A percentile compares a stretch with the other conserved stretches of the same genome.
Conservation (phyloP, 306 rosid genomes). For the Carpinus viminea region DNA sequence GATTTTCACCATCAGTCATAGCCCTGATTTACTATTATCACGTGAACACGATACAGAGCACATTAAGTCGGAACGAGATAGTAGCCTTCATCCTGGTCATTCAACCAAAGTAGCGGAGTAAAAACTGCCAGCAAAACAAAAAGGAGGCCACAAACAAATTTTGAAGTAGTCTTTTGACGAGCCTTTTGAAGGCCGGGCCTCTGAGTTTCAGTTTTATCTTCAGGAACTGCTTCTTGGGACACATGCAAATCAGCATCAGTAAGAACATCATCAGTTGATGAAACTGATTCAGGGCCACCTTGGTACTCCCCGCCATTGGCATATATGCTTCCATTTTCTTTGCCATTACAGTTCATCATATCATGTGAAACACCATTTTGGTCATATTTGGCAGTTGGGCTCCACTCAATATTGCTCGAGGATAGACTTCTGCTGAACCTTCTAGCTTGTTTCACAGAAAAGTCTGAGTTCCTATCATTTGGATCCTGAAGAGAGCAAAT, state of each 20-base stretch:
- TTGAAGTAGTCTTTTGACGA: conserved; percentile 36
- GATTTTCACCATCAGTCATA: background rate
- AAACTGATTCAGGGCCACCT: conserved; percentile 64
- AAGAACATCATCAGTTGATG: conserved; percentile 56
- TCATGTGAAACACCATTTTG: conserved; percentile 34
- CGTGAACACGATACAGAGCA: conserved; percentile 20
- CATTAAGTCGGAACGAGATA: conserved; percentile 73
- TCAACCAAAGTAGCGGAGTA: conserved; percentile 57
- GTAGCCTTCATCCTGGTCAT: conserved; percentile 50
- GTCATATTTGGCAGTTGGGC: conserved; percentile 43
- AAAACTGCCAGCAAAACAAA: conserved; percentile 48
- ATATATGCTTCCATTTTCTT: conserved; percentile 42
- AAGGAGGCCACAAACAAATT: conserved; percentile 58
- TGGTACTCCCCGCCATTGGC: conserved; percentile 42
- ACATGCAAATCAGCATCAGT: conserved; percentile 34
- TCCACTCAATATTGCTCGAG: conserved; percentile 51
- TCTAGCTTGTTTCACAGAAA: conserved; percentile 39
- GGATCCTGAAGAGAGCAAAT: conserved; percentile 76
- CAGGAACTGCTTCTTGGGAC: conserved; percentile 36
- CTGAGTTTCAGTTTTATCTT: conserved; percentile 23
- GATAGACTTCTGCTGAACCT: conserved; percentile 58
- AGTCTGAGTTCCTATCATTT: conserved; percentile 39
- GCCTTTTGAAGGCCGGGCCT: conserved; percentile 24
- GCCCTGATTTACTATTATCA: conserved; percentile 14
- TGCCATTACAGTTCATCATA: conserved; percentile 20